Percentiles rank a stretch among this genome's conserved stretches.
These are phyloP conservation scores for Aspergillus panamensis DNA, from an alignment of 495 filamentous ascomycete species.

Conservation along the genomic window DNA sequence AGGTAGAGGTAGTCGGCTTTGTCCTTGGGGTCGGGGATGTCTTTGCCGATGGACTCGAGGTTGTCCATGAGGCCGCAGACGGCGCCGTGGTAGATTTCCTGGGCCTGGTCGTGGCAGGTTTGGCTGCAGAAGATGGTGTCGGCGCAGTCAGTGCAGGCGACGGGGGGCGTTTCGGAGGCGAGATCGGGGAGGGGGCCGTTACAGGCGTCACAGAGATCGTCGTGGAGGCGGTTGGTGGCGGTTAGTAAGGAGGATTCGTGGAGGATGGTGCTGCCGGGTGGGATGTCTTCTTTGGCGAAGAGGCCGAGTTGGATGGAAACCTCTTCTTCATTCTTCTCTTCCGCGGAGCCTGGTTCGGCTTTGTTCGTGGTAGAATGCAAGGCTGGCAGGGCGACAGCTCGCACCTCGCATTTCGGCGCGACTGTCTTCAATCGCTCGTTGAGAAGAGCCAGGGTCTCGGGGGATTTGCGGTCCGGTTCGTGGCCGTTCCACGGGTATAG, in stretches of 20 bases:
- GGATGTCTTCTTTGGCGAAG: conserved; percentile 80
- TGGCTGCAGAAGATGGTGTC: conserved; percentile 85
- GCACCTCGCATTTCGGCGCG: conserved; percentile 67
- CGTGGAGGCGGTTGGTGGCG: conserved; percentile 75
- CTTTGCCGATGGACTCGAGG: conserved; percentile 77
- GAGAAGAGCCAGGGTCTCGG: conserved; percentile 61
- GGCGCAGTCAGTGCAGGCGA: conserved; percentile 69
- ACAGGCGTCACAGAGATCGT: conserved; percentile 81
- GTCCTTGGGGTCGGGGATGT: conserved; percentile 63
- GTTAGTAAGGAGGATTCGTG: conserved; percentile 76
- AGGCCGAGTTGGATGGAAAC: conserved; percentile 73
- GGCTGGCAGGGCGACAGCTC: conserved; percentile 66
- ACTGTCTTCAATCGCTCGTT: conserved; percentile 61
- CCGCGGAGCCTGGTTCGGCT: neutral
- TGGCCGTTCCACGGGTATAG: conserved; percentile 91
- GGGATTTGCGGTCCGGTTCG: conserved; percentile 78
- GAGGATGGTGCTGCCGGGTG: conserved; percentile 71
- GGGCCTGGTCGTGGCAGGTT: conserved; percentile 67
- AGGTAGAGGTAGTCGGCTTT: conserved; percentile 76
- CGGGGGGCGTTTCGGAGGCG: conserved; percentile 38
- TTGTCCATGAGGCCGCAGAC: conserved; percentile 73
- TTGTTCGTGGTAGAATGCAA: conserved; percentile 48
- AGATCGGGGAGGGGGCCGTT: conserved; percentile 67
- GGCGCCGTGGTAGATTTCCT: conserved; percentile 73
- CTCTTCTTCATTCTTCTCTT: conserved; percentile 2